A percentile compares a stretch with the other conserved stretches of the same genome.
Conservation (phyloP, 108 stramenopile genomes). For the Cylindrotheca fusiformis region DNA sequence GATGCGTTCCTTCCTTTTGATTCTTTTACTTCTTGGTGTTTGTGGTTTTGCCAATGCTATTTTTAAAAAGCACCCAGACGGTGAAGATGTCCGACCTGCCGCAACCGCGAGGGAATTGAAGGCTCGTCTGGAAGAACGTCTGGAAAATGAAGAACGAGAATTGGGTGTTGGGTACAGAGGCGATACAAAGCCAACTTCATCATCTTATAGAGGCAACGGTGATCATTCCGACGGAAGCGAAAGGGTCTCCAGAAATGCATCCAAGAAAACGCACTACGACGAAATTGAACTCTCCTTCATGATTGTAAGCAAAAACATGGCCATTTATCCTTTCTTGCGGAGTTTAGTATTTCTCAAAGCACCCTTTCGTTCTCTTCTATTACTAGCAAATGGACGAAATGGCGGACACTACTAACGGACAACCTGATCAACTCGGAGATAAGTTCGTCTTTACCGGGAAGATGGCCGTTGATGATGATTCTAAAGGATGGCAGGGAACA, state of each 20-base stretch:
- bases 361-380: background rate
- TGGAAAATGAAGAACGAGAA: background rate
- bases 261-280: background rate
- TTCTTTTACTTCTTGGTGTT: too few species aligned
- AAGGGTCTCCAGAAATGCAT: background rate
- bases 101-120: background rate
- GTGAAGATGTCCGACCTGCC: too few species aligned
- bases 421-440: constrained; percentile 11
- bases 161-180: background rate
- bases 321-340: background rate
- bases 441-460: constrained; percentile 27
- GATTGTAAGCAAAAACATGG: constrained; percentile 15
- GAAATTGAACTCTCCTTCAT: constrained; percentile 18
- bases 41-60: too few species aligned
- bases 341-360: background rate
- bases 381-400: constrained; percentile 33
- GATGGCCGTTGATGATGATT: constrained; percentile 10
- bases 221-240: background rate
- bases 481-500: constrained; percentile 6
- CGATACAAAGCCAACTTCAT: background rate
- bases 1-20: too few species aligned
- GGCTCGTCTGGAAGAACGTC: background rate
- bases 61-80: too few species aligned
- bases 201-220: too few species aligned
- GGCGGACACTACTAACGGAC: constrained; percentile 3